These are phyloP conservation scores for Aureobasidium musti DNA, from an alignment of 2,329 filamentous ascomycete species.

Conservation along the genomic window DNA sequence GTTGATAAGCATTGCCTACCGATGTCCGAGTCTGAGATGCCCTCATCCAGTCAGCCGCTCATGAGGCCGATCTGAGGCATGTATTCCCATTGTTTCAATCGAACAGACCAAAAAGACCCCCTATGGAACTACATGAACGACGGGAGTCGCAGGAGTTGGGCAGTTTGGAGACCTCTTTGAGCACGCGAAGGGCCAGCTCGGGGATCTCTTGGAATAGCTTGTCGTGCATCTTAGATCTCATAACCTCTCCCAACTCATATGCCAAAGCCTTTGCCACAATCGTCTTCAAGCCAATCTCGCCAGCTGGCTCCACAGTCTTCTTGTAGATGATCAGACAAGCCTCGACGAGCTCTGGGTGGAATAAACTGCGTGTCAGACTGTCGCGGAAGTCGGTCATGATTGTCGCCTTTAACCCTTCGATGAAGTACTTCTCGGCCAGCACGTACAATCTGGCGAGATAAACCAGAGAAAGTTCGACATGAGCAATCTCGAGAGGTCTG, in stretches of 20 bases:
- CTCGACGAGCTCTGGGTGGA: background rate
- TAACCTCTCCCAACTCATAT: background rate
- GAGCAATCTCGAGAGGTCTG: background rate
- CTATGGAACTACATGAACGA: too few species aligned
- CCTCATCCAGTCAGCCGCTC: too few species aligned
- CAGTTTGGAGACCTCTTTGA: background rate
- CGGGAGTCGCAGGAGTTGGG: too few species aligned
- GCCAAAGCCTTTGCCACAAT: background rate
- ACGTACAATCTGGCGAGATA: background rate
- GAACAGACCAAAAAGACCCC: too few species aligned
- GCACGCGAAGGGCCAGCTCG: background rate
- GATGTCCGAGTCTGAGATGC: too few species aligned
- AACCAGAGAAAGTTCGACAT: background rate
- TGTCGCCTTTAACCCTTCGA: background rate
- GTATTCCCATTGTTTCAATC: too few species aligned
- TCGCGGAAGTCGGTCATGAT: background rate
- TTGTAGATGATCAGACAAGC: slow-evolving; percentile 3
- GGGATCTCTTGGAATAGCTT: background rate
- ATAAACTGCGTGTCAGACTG: background rate
- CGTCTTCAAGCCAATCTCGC: background rate
- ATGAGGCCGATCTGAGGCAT: too few species aligned
- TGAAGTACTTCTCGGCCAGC: background rate
- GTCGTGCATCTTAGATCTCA: background rate
- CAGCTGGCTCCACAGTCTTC: slow-evolving; percentile 12
- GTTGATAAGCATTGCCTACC: too few species aligned